Evolutionary conservation across 805 yeast genomes (phyloP).

Genomic region (Kodamaea kakaduensis): DNA sequence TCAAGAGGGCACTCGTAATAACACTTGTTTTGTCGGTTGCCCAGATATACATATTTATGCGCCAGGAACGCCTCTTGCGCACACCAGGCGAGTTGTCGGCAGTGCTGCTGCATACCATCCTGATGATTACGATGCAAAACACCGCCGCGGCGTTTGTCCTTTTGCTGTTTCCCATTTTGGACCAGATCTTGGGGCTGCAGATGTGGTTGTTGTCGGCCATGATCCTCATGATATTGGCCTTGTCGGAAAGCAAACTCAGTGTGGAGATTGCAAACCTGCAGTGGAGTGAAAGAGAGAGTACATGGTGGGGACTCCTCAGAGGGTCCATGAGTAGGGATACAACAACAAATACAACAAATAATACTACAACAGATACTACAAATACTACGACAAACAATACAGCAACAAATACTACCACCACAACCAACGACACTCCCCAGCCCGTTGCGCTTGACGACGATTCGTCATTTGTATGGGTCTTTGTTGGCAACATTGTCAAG

Average conservation of each 20-base stretch:
- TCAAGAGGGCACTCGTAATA: slow-evolving; percentile 42
- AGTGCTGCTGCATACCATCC: slow-evolving; percentile 51
- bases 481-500: slow-evolving; percentile 25
- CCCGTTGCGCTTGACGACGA: slow-evolving; percentile 17
- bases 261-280: slow-evolving; percentile 66
- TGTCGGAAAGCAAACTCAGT: slow-evolving; percentile 74
- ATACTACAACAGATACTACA: slow-evolving; percentile 11
- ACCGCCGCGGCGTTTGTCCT: slow-evolving; percentile 55
- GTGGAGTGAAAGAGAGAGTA: slow-evolving; percentile 63
- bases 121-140: slow-evolving; percentile 67
- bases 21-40: slow-evolving; percentile 39
- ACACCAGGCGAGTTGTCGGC: slow-evolving; percentile 80
- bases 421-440: slow-evolving; percentile 10
- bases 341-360: slow-evolving; percentile 9
- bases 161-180: slow-evolving; percentile 19
- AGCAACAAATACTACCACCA: slow-evolving; percentile 10
- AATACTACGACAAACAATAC: slow-evolving; percentile 12
- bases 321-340: slow-evolving; percentile 45
- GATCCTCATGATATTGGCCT: slow-evolving; percentile 64
- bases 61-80: slow-evolving; percentile 66
- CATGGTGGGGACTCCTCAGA: slow-evolving; percentile 61
- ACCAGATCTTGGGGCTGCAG: slow-evolving; percentile 1
- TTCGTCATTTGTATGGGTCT: slow-evolving; percentile 21
- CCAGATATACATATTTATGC: slow-evolving; percentile 55
- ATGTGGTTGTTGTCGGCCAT: slow-evolving; percentile 66